A percentile compares a stretch with the other conserved stretches of the same genome.
Conservation (phyloP, 139 green algal species). For the Choricystis sp. region DNA sequence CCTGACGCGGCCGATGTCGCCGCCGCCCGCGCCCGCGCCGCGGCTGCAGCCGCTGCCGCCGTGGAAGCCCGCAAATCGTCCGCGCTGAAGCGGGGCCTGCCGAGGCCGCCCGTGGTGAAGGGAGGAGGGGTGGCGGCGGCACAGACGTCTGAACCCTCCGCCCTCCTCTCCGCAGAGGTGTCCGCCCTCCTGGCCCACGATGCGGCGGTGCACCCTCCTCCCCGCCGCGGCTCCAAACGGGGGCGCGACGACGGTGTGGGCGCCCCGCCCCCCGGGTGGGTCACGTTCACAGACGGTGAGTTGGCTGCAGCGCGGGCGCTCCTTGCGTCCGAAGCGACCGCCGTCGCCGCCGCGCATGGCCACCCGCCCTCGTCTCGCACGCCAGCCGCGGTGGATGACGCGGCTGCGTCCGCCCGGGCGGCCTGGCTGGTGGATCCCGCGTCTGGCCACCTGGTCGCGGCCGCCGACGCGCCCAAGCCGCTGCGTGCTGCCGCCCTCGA, state of each 20-base stretch:
- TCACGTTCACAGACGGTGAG: constrained; percentile 1
- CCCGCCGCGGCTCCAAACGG: constrained; percentile 28
- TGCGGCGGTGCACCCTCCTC: not conserved
- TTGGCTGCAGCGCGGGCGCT: not conserved
- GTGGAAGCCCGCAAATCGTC: constrained; percentile 15
- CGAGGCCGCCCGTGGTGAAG: constrained; percentile 31
- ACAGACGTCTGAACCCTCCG: not conserved
- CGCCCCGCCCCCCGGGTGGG: not conserved
- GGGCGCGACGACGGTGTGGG: not conserved
- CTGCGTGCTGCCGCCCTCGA: constrained; percentile 8
- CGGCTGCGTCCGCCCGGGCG: constrained; percentile 31
- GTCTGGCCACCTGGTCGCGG: not conserved
- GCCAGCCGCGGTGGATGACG: constrained; percentile 28
- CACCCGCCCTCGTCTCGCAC: no score
- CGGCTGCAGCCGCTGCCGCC: constrained; percentile 31
- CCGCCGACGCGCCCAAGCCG: not conserved
- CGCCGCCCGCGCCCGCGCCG: constrained; percentile 33
- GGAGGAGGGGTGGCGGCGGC: constrained; percentile 1
- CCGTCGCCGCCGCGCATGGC: not conserved
- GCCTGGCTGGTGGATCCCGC: constrained; percentile 27
- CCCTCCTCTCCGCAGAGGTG: constrained; percentile 38
- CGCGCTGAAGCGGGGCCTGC: constrained; percentile 55
- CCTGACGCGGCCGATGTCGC: constrained; percentile 65
- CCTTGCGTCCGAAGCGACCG: not conserved
- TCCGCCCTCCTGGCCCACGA: constrained; percentile 47